phyloP scores from a whole-genome alignment of 176 grass and related monocot genomes.

The Leersia perrieri region DNA sequence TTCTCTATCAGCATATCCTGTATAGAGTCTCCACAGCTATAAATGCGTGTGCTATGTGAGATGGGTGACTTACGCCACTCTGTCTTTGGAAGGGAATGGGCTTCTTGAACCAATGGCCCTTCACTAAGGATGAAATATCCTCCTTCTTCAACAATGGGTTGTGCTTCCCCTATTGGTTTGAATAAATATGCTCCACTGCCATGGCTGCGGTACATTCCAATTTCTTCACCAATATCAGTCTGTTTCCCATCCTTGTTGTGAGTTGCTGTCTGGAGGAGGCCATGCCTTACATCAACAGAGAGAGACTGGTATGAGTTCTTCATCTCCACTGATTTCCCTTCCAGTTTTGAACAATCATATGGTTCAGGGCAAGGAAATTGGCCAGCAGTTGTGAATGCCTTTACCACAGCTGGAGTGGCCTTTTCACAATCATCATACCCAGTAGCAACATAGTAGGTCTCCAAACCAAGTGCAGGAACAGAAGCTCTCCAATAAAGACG shows the following conservation, averaged over 20 bases:
- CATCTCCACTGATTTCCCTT: slow-evolving; percentile 62
- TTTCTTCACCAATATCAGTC: slow-evolving; percentile 80
- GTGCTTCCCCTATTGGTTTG: slow-evolving; percentile 83
- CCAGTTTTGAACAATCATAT: slow-evolving; percentile 80
- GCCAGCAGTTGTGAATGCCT: slow-evolving; percentile 47
- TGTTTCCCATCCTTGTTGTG: slow-evolving; percentile 46
- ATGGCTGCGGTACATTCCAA: slow-evolving; percentile 81
- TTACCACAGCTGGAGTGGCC: slow-evolving; percentile 58
- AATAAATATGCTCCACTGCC: slow-evolving; percentile 96
- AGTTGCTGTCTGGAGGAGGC: slow-evolving; percentile 68
- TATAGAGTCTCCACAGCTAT: slow-evolving; percentile 56
- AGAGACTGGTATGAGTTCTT: slow-evolving; percentile 66
- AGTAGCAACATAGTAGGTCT: slow-evolving; percentile 72
- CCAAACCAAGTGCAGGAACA: slow-evolving; percentile 86
- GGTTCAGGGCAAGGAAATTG: slow-evolving; percentile 78
- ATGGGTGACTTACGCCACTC: slow-evolving; percentile 68
- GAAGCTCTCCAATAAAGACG: slow-evolving; percentile 96
- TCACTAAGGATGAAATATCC: slow-evolving; percentile 79
- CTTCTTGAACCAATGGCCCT: slow-evolving; percentile 83
- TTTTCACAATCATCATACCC: slow-evolving; percentile 66
- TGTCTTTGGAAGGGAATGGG: slow-evolving; percentile 79
- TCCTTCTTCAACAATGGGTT: slow-evolving; percentile 67
- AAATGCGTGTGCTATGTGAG: slow-evolving; percentile 87
- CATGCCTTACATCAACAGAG: slow-evolving; percentile 73
- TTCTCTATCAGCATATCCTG: slow-evolving; percentile 94